These are phyloP conservation scores for Chionographis japonica DNA, from an alignment of 106 monocot species.

Conservation along the genomic window DNA sequence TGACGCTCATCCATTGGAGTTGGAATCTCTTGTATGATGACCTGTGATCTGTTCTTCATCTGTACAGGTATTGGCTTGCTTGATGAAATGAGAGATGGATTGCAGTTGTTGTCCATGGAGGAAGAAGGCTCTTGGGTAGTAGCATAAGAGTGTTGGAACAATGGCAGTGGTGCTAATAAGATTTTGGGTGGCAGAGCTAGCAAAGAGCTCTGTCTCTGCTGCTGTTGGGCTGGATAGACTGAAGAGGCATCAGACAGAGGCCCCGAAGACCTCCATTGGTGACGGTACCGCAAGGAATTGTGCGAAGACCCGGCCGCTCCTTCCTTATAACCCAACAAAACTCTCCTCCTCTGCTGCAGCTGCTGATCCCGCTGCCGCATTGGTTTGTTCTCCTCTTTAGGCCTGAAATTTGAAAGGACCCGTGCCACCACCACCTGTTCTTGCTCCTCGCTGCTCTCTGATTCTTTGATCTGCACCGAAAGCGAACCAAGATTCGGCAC, in stretches of 20 bases:
- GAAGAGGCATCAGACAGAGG: not conserved
- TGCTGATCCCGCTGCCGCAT: not conserved
- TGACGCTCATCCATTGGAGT: conserved; percentile 5
- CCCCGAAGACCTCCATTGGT: not conserved
- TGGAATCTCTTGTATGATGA: not conserved
- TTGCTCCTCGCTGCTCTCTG: conserved; percentile 26
- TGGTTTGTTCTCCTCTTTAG: conserved; percentile 14
- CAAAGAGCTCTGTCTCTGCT: not conserved
- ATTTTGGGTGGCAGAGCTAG: not conserved
- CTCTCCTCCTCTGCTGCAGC: conserved; percentile 8
- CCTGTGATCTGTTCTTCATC: too few species aligned
- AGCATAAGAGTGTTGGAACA: not conserved
- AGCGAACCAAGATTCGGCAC: conserved; percentile 30
- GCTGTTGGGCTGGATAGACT: too few species aligned
- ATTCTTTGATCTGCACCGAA: conserved; percentile 1
- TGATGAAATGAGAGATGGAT: not conserved
- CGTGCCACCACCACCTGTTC: conserved; percentile 30
- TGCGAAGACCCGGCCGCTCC: not conserved
- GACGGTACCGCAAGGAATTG: not conserved
- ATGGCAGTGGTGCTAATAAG: not conserved
- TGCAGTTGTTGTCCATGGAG: conserved; percentile 5
- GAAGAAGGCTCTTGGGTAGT: conserved; percentile 3
- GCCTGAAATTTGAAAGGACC: conserved; percentile 27
- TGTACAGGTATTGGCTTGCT: not conserved
- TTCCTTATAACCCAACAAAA: not conserved